Evolutionary conservation across 805 yeast genomes (phyloP), one percentile per base, ranked within the genome.

Genomic region (Candida krabiensis): DNA sequence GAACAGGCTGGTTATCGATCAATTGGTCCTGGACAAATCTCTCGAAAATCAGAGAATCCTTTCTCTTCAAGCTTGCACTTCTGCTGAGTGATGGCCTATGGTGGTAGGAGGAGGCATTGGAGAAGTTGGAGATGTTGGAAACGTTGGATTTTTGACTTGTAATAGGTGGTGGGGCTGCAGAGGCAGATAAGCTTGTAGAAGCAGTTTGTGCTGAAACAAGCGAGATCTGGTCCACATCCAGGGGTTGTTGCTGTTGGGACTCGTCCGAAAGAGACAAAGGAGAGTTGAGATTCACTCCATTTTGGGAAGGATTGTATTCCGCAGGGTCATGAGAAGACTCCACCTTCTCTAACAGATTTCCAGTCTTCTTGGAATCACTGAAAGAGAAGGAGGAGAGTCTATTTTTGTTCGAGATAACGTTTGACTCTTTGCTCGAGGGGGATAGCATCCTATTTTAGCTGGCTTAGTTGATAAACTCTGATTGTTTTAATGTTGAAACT

Each of bases 11-110:
- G 30, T 57, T 41, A 38, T 58, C 58, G 34, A 61, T 47, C 29
- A 64, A 48, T 7, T 78, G 78, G 44, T 80, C 86, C 54, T 81
- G 84, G 7, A 81, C 87, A 33, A 75, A 70, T 39, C 87, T 68
- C 49, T 81, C 89, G 54, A 78, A 84, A 52, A 82, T 83, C 53
- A 73, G 55, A 12, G 83, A 76, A 19, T 60, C 62, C 19, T 57
- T 50, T 17, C 52, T 46, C 30, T 48, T 34, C 14, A 47, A 21
- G 15, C 18, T 28, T 14, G 38, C 7, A 7, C 9, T 8, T 21
- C 11, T 21, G 7, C 9, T 21, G 7, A 21, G 11, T 7, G 9
- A 7, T 8, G 11, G 9, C 9, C 24, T 7, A 21, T 21, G 24
- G n/a, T n/a, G n/a, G n/a, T n/a, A n/a, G n/a, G n/a, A n/a, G n/a